phyloP scores from a whole-genome alignment of 2,329 filamentous ascomycete genomes.

The Aspergillus floridensis region DNA sequence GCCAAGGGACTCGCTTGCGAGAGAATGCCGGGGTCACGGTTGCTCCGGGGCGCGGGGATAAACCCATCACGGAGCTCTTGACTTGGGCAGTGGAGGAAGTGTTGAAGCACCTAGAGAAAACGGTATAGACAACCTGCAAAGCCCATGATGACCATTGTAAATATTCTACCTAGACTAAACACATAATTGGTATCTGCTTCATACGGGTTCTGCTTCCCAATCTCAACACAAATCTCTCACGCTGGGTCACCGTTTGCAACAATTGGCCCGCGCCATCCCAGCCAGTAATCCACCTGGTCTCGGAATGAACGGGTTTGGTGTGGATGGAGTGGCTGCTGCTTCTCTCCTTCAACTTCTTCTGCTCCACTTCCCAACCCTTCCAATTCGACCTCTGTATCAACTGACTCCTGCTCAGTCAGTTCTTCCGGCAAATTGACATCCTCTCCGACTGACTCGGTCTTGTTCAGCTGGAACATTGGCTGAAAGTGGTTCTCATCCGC shows the following conservation, averaged over 20 bases:
- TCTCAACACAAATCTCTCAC: not conserved
- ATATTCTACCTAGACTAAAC: not conserved
- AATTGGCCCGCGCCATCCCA: constrained; percentile 34
- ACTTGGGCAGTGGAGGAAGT: constrained; percentile 67
- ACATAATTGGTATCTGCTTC: not conserved
- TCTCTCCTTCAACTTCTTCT: not conserved
- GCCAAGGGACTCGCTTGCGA: constrained; percentile 34
- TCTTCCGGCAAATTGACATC: not conserved
- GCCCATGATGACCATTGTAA: not conserved
- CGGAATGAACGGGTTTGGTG: constrained; percentile 15
- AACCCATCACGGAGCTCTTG: constrained; percentile 61
- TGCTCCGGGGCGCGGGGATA: constrained; percentile 53
- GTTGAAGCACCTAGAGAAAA: constrained; percentile 40
- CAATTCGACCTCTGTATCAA: not conserved
- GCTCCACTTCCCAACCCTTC: not conserved
- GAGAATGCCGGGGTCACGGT: constrained; percentile 48
- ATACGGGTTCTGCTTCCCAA: not conserved
- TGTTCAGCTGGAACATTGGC: not conserved
- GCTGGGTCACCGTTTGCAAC: not conserved
- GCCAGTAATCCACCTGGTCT: constrained; percentile 32
- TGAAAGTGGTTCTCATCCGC: not conserved
- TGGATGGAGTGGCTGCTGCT: not conserved
- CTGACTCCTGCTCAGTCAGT: not conserved
- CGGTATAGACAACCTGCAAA: not conserved
- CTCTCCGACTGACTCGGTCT: not conserved